These are phyloP conservation scores for Camelina neglecta DNA, from an alignment of 345 rosid species.

Conservation along the genomic window DNA sequence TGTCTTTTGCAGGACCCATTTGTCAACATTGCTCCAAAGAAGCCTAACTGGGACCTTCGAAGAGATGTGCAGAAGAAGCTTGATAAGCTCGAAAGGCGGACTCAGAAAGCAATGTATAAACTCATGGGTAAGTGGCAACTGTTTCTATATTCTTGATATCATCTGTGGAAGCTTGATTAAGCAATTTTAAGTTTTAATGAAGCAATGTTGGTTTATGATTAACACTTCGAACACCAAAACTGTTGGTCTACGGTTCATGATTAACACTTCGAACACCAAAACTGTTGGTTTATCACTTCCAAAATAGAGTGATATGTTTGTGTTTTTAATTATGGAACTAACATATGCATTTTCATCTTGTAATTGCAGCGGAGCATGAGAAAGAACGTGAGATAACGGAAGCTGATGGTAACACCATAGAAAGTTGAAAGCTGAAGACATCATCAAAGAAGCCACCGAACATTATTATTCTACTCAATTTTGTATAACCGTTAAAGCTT, in stretches of 20 bases:
- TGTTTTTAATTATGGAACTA: constrained; percentile 11
- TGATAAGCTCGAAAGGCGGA: constrained; percentile 89
- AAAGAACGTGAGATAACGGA: constrained; percentile 61
- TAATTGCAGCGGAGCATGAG: constrained; percentile 69
- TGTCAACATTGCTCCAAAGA: constrained; percentile 95
- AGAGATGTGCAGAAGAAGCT: constrained; percentile 97
- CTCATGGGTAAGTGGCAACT: constrained; percentile 70
- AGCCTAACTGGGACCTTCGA: constrained; percentile 95
- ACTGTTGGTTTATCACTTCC: neutral
- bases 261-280: neutral
- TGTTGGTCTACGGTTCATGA: neutral
- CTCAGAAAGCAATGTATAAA: constrained; percentile 78
- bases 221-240: neutral
- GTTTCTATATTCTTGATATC: constrained; percentile 4
- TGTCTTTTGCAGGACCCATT: constrained; percentile 72
- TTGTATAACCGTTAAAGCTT: constrained; percentile 23
- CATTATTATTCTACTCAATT: neutral
- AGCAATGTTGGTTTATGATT: too few species aligned
- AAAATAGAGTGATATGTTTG: neutral
- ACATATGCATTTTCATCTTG: constrained; percentile 6
- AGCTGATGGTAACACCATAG: constrained; percentile 43
- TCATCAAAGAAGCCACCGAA: constrained; percentile 9
- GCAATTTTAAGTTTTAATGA: neutral
- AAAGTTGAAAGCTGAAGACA: constrained; percentile 37
- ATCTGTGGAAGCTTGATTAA: constrained; percentile 4